Conservation (phyloP, 768 basidiomycete genomes). For the Lentinula sp. region DNA sequence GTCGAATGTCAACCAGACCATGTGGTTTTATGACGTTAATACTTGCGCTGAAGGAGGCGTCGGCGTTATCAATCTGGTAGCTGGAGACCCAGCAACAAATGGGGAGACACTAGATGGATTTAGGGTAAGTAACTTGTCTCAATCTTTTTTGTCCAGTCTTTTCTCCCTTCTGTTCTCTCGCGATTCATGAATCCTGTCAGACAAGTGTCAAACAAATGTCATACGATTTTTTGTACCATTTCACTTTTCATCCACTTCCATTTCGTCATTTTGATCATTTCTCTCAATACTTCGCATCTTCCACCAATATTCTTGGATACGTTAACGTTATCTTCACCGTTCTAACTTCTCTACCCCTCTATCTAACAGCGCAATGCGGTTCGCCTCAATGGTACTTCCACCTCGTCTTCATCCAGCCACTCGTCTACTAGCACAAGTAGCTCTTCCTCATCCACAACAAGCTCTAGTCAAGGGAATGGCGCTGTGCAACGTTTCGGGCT, state of each 20-base stretch:
- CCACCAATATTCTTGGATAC: too few species aligned
- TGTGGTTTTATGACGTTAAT: conserved; percentile 58
- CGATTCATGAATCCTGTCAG: too few species aligned
- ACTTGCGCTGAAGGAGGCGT: conserved; percentile 54
- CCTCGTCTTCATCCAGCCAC: neutral
- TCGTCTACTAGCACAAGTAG: neutral
- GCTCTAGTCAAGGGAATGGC: neutral
- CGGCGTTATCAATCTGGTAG: conserved; percentile 44
- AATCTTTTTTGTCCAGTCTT: too few species aligned
- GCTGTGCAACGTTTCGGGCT: neutral
- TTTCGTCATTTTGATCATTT: neutral
- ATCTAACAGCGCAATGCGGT: conserved; percentile 1
- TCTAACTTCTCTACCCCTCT: neutral
- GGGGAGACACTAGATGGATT: conserved; percentile 33
- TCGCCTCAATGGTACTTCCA: conserved; percentile 1
- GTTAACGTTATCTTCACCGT: neutral
- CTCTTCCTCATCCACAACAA: neutral
- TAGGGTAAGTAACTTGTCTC: conserved; percentile 24
- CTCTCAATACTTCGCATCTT: neutral
- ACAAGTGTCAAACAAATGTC: too few species aligned
- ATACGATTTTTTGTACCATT: neutral
- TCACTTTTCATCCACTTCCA: neutral
- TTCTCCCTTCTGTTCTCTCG: too few species aligned
- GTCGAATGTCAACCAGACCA: conserved; percentile 34
- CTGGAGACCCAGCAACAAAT: conserved; percentile 35